These are phyloP conservation scores for Starmera amethionina DNA, from an alignment of 805 yeast genomes.

Conservation along the genomic window DNA sequence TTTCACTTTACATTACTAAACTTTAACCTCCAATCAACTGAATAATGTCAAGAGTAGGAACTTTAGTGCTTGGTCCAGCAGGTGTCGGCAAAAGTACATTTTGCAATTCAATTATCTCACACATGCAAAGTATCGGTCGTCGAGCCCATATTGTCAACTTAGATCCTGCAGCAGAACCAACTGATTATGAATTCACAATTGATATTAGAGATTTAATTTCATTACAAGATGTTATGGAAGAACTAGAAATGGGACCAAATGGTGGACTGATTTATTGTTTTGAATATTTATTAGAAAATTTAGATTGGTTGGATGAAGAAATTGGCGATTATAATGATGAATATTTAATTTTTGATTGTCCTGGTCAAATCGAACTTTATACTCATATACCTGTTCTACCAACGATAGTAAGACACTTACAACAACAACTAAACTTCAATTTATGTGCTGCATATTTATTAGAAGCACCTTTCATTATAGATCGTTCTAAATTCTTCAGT, in stretches of 20 bases:
- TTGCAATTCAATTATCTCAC: conserved; percentile 76
- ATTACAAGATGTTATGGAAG: conserved; percentile 92
- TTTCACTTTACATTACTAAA: no score
- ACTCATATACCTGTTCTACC: conserved; percentile 94
- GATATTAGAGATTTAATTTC: conserved; percentile 89
- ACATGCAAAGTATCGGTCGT: conserved; percentile 86
- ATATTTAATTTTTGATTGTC: conserved; percentile 89
- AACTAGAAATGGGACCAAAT: conserved; percentile 85
- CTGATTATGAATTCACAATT: conserved; percentile 82
- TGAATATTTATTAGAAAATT: conserved; percentile 77
- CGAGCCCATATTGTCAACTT: conserved; percentile 90
- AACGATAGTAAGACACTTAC: conserved; percentile 75
- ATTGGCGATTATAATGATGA: conserved; percentile 95
- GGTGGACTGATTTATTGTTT: conserved; percentile 92
- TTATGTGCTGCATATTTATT: conserved; percentile 87
- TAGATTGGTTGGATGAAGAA: conserved; percentile 97
- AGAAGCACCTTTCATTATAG: conserved; percentile 92
- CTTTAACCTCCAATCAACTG: no score
- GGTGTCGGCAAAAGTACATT: conserved; percentile 96
- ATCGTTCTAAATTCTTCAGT: conserved; percentile 83
- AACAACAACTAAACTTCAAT: conserved; percentile 69
- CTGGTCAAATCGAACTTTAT: conserved; percentile 92
- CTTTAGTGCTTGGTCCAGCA: conserved; percentile 91
- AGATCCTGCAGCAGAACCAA: conserved; percentile 96
- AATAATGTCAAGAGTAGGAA: conserved; percentile 96